Conservation (phyloP, 352 stramenopile species). For the Blastocystis sp. region DNA sequence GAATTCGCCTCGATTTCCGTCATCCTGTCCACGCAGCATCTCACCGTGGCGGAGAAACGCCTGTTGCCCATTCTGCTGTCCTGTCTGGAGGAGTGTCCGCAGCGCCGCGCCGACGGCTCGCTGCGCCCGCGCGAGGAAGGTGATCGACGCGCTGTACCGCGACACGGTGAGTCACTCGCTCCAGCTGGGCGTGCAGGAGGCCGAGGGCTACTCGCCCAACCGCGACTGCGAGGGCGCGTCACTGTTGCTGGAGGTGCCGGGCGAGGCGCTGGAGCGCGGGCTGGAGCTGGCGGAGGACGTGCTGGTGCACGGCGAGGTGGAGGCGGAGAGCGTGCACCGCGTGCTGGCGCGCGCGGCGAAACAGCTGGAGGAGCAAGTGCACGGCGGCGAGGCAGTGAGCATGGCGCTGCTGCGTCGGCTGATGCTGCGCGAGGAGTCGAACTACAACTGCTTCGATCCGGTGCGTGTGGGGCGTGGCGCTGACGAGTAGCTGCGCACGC, state of each 20-base stretch:
- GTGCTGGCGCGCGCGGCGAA: neutral
- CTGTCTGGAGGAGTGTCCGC: conserved; percentile 26
- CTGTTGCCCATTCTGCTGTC: conserved; percentile 12
- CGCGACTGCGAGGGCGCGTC: neutral
- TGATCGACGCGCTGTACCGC: conserved; percentile 24
- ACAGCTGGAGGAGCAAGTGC: conserved; percentile 34
- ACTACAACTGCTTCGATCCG: conserved; percentile 39
- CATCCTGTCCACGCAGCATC: conserved; percentile 4
- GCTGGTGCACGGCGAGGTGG: neutral
- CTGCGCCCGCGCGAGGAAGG: neutral
- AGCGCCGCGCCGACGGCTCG: neutral
- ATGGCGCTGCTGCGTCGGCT: conserved; percentile 1
- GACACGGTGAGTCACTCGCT: neutral
- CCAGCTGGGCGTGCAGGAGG: neutral
- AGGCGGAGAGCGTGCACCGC: neutral
- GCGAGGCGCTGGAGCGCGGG: neutral
- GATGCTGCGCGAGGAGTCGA: neutral
- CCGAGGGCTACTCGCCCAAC: neutral
- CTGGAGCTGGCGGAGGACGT: conserved; percentile 4
- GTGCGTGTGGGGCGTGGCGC: neutral
- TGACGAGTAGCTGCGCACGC: neutral
- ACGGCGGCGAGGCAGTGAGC: neutral
- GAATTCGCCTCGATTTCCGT: conserved; percentile 2
- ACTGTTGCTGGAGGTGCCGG: neutral
- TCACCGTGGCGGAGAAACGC: neutral